Percentiles rank a stretch among this genome's conserved stretches.
Evolutionary conservation across 2,329 filamentous ascomycete genomes (phyloP).

Genomic region (Polytolypa hystricis): DNA sequence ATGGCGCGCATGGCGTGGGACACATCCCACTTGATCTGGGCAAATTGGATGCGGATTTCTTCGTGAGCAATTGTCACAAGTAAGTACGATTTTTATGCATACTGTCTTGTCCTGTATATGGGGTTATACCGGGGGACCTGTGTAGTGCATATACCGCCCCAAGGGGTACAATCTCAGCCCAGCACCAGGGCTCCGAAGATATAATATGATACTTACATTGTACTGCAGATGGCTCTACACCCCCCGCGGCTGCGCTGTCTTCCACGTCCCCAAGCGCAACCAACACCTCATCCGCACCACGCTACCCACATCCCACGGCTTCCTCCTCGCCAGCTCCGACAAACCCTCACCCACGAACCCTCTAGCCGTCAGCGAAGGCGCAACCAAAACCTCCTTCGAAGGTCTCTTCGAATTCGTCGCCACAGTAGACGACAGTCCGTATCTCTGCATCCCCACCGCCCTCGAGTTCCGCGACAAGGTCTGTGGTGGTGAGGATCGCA

Average conservation of each 20-base stretch:
- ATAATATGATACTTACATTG: conserved; percentile 5
- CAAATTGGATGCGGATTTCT: conserved; percentile 67
- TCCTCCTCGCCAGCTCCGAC: conserved; percentile 34
- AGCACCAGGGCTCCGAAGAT: not conserved
- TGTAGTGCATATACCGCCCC: not conserved
- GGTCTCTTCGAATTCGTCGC: conserved; percentile 65
- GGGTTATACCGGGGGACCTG: not conserved
- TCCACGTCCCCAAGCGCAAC: conserved; percentile 68
- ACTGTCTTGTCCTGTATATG: too few species aligned
- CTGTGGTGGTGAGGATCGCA: conserved; percentile 62
- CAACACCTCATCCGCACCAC: conserved; percentile 64
- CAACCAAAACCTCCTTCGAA: conserved; percentile 50
- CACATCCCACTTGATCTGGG: conserved; percentile 61
- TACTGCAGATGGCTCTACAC: conserved; percentile 60
- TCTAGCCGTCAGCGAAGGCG: conserved; percentile 8
- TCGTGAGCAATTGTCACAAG: conserved; percentile 79
- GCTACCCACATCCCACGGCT: conserved; percentile 72
- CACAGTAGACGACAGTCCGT: conserved; percentile 62
- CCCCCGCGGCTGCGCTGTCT: conserved; percentile 67
- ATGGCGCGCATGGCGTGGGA: conserved; percentile 77
- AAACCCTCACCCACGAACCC: conserved; percentile 4
- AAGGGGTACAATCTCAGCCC: not conserved
- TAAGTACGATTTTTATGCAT: conserved; percentile 12
- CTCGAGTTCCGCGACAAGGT: conserved; percentile 58
- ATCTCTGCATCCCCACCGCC: conserved; percentile 59